Percentiles rank a stretch among this genome's conserved stretches.
phyloP scores from a whole-genome alignment of 2,329 filamentous ascomycete species.

The Trichoderma sp. region DNA sequence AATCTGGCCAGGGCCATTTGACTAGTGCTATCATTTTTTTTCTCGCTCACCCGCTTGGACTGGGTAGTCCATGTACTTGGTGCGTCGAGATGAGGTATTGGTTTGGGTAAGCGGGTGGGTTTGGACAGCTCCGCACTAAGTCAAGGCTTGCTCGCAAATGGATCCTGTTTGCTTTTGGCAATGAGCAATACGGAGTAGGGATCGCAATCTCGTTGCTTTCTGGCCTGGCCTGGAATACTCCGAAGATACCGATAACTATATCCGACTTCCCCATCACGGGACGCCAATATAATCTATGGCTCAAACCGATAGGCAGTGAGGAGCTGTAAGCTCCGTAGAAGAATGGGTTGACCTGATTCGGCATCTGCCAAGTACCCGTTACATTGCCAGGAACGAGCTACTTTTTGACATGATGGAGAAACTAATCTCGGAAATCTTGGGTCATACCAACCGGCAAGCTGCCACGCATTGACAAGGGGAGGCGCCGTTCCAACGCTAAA shows the following conservation, averaged over 20 bases:
- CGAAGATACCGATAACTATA: background rate
- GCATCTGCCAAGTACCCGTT: slow-evolving; percentile 1
- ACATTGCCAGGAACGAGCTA: slow-evolving; percentile 15
- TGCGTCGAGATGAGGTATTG: background rate
- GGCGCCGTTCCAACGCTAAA: slow-evolving; percentile 19
- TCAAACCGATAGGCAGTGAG: background rate
- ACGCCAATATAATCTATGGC: background rate
- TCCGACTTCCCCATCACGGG: background rate
- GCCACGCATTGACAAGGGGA: slow-evolving; percentile 20
- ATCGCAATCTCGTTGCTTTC: background rate
- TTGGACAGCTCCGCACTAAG: background rate
- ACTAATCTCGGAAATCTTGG: slow-evolving; percentile 24
- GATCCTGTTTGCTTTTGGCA: background rate
- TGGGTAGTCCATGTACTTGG: background rate
- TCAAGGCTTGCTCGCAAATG: background rate
- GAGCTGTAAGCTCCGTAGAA: background rate
- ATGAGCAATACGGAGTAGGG: background rate
- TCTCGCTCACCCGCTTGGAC: background rate
- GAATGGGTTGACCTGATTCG: background rate
- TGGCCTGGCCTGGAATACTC: background rate
- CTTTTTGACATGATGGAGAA: slow-evolving; percentile 18
- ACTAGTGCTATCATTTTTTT: background rate
- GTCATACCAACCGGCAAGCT: slow-evolving; percentile 23
- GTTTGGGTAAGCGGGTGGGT: slow-evolving; percentile 1
- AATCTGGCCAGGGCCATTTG: background rate